Evolutionary conservation across 768 basidiomycete species (phyloP), one percentile per base, ranked within the genome.

Genomic region (Rubroboletus pulcherrimus): DNA sequence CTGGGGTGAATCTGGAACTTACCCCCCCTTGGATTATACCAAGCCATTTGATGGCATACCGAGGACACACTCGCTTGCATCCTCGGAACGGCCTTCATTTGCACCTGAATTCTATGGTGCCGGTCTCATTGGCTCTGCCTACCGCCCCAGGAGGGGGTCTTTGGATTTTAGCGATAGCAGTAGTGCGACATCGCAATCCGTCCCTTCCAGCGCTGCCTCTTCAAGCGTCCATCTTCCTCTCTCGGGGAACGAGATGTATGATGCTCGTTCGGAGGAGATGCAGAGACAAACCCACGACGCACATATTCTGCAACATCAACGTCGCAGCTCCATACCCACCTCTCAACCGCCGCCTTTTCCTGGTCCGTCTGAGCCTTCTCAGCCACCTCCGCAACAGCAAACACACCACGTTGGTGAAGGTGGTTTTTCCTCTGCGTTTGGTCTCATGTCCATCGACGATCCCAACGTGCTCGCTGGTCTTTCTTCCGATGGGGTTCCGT

Each of bases 391-490:
- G 29, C 30, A 42, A 19, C 62, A 59, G 19, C 67, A 58, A 19
- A 41, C 59, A 15, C 66, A 54, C 0, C 57, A 55, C 6, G 46
- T 26, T 7, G 59, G 65, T 19, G 76, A 79, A 54, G 75, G 72
- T 29, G 76, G 73, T 1, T 80, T 87, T 63, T 81, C 79, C 5
- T 79, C 78, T 24, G 85, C 84, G 1, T 91, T 92, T 65, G 89
- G 87, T 8, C 76, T 86, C 49, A 81, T 92, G 84, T 83, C 82
- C 19, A 77, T 92, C 49, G 89, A 90, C 54, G 89, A 91, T 64
- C 81, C 84, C 1, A 79, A 79, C 51, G 83, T 85, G 8, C 75
- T 90, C 37, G 83, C 86, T 0, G 81, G 85, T 2, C 74, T 89
- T 46, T 69, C 82, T 1, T 69, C 67, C 4, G 85, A 86, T 55